Evolutionary conservation across 768 basidiomycete genomes (phyloP), one percentile per base, ranked within the genome.

Genomic region (Boletus vinaceobasis): DNA sequence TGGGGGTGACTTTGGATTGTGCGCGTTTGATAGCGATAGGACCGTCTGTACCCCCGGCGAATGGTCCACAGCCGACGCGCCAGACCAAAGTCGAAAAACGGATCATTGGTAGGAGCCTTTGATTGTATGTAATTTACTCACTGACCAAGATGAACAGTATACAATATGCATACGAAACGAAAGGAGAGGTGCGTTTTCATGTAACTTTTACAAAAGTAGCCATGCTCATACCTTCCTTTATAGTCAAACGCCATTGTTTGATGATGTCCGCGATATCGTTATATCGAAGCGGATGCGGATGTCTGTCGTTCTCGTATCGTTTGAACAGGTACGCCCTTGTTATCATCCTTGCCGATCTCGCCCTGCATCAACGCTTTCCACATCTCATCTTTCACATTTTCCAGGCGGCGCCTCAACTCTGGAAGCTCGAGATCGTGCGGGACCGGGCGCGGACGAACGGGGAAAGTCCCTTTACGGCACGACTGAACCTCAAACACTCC

Each of bases 321-420:
- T 70, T 31, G 60, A 70, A 48, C 54, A 70, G 63, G 67, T 60
- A 37, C 9, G 60, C 31, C 15, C n/a, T 11, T 36, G 39, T 26
- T 6, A 3, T 7, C 7, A 3, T 8, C 5, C 17, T 2, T 38
- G 7, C 13, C 64, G 7, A 27, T 11, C 6, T 14, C 5, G 2
- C 23, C 27, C 9, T 17, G n/a, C 33, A 10, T 26, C 4, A 29
- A 17, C 15, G 14, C 11, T 14, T 21, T 15, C 6, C 21, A 10
- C 23, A 15, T 29, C 38, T 36, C 14, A 37, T 19, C 14, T 23
- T 27, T 23, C 4, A 15, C 27, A 11, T 9, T 49, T 23, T 33
- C 32, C 15, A 88, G 86, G 81, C 85, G 1, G 78, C 86, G 15
- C 87, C 89, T 0, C 87, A 90, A 65, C 75, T 90, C 2, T 90